Evolutionary conservation across 257 asterid species (phyloP), one percentile per base, ranked within the genome.

Genomic region (Ophiorrhiza pumila): DNA sequence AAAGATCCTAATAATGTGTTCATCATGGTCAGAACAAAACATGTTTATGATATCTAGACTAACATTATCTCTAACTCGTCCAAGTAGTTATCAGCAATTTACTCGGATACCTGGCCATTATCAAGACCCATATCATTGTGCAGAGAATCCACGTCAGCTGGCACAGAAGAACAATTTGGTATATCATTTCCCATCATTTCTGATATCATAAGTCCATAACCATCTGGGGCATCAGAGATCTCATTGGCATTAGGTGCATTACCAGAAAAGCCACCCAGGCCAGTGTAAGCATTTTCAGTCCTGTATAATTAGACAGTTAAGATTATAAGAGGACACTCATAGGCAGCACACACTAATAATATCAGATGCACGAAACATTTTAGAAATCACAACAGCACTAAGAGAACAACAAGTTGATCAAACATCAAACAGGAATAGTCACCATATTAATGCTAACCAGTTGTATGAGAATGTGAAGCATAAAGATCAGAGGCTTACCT

Each of bases 131-230:
- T 85, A 71, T 89, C 92, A 77, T 80, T 82, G 83, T 90, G 93
- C 81, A 90, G 80, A 50, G 95, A 71, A 81, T 86, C 85, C 74
- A 94, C 79, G 69, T 86, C 87, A 23, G 84, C 73, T 12, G 90
- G 85, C 65, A 86, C 91, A 82, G 98, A 80, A 74, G 94, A 81
- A 81, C 94, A 87, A 80, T 74, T 84, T 71, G 90, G 87, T 77
- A 78, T 83, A 59, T 83, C 93, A 80, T 86, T 89, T 74, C 92
- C 96, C 50, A 91, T 91, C 74, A 87, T 80, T 71, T 90, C 98
- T 0, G 99, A 85, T 61, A 90, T 76, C 99, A 92, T 85, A 64
- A 88, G 95, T 76, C 97, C 96, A 85, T 87, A 91, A 72, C 97
- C 92, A 50, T 90, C 99, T 76, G 89, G 96, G 76, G 68, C 77